Evolutionary conservation across 2,329 filamentous ascomycete species (phyloP), one percentile per base, ranked within the genome.

Genomic region (Paecilomyces formosus): DNA sequence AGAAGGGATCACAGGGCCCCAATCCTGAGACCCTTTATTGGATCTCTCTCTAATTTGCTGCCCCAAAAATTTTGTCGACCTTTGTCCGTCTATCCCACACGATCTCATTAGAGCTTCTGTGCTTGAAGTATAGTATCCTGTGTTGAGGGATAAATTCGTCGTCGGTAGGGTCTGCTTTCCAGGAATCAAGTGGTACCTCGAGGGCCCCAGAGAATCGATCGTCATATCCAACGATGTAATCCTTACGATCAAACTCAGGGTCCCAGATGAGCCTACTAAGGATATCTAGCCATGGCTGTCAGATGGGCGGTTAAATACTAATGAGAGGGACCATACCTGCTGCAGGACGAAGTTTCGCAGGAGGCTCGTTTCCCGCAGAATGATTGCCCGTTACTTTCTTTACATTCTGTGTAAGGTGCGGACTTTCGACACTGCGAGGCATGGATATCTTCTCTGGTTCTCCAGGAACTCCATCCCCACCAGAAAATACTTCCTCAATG

Each of bases 141-240:
- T 84, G 81, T 62, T 79, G 76, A 2, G 82, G 82, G 58, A 84
- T 82, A 58, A 83, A 84, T 53, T 84, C 81, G 59, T 83, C 80
- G 28, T 83, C 70, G 9, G 81, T 83, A 31, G 77, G 75, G 54
- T 82, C 80, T 18, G 72, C 77, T 64, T 81, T 80, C 81, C 81
- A 84, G n/a, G 70, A 73, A 53, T 75, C 73, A 2, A 82, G 67
- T 8, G 70, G 64, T 11, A 76, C 75, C 68, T 83, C 81, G 58
- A 77, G 72, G 21, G 77, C 72, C 0, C 79, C 80, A 11, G 77
- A 64, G 57, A 84, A 84, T 9, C 81, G 74, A 64, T 85, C 81
- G 22, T 79, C 70, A 59, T 83, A 84, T 2, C 80, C 81, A 30
- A 84, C 77, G 12, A 81, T 70, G 63, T 78, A 83, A 55, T 81